phyloP scores from a whole-genome alignment of 805 yeast genomes.

The Sugiyamaella mastotermitis region DNA sequence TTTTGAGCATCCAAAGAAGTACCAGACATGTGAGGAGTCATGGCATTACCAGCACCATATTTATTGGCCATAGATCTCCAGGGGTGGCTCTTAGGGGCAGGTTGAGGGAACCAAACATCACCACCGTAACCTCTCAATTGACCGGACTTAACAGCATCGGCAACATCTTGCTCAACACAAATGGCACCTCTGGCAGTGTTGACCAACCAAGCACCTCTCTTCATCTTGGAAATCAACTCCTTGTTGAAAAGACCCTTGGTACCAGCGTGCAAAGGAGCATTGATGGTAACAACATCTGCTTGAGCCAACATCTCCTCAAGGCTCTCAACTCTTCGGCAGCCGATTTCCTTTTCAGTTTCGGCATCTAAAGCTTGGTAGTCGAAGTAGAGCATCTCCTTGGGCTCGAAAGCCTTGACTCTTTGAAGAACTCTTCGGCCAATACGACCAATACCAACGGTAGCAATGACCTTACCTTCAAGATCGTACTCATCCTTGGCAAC shows the following conservation, averaged over 20 bases:
- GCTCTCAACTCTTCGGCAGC: conserved; percentile 52
- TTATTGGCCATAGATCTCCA: conserved; percentile 67
- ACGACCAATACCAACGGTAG: conserved; percentile 80
- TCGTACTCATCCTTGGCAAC: conserved; percentile 70
- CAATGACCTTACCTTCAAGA: conserved; percentile 66
- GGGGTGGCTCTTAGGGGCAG: conserved; percentile 71
- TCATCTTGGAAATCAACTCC: conserved; percentile 55
- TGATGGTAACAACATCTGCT: conserved; percentile 70
- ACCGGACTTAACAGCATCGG: conserved; percentile 64
- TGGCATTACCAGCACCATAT: conserved; percentile 72
- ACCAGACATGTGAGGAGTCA: conserved; percentile 81
- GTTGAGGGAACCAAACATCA: conserved; percentile 83
- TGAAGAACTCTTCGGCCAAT: conserved; percentile 73
- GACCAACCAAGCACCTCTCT: conserved; percentile 66
- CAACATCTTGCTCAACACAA: conserved; percentile 65
- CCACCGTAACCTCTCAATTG: conserved; percentile 77
- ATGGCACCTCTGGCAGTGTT: conserved; percentile 84
- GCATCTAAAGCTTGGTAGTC: conserved; percentile 66
- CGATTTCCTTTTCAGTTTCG: conserved; percentile 52
- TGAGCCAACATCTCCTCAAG: conserved; percentile 60
- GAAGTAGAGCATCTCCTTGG: conserved; percentile 65
- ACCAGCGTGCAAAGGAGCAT: conserved; percentile 69
- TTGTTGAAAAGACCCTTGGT: conserved; percentile 64
- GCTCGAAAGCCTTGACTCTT: conserved; percentile 66
- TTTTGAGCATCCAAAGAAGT: conserved; percentile 75